Evolutionary conservation across 495 filamentous ascomycete genomes (phyloP), one percentile per base, ranked within the genome.

Genomic region (Aspergillus conjunctus): DNA sequence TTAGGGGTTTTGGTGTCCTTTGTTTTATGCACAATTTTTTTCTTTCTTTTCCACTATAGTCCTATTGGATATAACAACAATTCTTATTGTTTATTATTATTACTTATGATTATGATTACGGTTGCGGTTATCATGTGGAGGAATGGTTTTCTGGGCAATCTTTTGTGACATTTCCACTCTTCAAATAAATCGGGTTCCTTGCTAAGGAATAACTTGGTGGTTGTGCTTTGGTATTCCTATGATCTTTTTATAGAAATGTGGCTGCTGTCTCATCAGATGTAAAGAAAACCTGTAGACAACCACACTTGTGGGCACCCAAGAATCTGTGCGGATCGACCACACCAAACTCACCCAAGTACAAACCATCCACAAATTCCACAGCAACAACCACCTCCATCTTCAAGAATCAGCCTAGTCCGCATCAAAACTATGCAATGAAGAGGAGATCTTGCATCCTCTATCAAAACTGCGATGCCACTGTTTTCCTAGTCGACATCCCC

Each of bases 401-500:
- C 26, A 26, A 26, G 26, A 26, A 26, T 26, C 26, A 5, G 26
- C n/a, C n/a, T n/a, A n/a, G n/a, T n/a, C n/a, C n/a, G n/a, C 18
- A 18, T 20, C 44, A 34, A 55, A 44, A 44, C 6, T 44, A 21
- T 17, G 20, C 31, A 56, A 53, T n/a, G 8, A 60, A 31, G 21
- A 44, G 10, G 20, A 46, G 12, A 10, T 64, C 67, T 12, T 59
- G 73, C 21, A 75, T 86, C 15, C 75, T 89, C 22, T 86, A 82
- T 68, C 74, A 83, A 52, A 83, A 83, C 59, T 21, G 52, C 15
- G 56, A 68, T 1, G 51, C 69, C 5, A 78, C 76, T 4, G 61
- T 82, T 18, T 81, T 82, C 34, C 71, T 91, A 14, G 61, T 91
- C 45, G 88, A 91, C 64, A 85, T 88, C 20, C 88, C 88, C 15